phyloP scores from a whole-genome alignment of 352 stramenopile species.

The Phytophthora colocasiae region DNA sequence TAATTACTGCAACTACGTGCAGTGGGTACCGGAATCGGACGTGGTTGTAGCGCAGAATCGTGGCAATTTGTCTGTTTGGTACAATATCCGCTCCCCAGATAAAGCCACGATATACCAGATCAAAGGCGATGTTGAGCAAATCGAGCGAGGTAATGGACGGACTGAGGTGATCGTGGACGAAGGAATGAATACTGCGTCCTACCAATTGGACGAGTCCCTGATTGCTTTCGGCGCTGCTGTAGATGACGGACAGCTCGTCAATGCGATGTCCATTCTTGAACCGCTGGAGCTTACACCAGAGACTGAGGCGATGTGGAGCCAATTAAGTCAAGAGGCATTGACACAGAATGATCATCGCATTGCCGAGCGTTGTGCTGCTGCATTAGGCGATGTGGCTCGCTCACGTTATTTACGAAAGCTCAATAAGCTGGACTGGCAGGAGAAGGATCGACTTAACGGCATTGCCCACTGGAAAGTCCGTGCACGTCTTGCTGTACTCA shows the following conservation, averaged over 20 bases:
- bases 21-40: constrained; percentile 96
- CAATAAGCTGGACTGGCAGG: constrained; percentile 91
- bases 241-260: constrained; percentile 91
- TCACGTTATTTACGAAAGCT: constrained; percentile 91
- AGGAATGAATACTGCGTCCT: constrained; percentile 93
- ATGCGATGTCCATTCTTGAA: constrained; percentile 94
- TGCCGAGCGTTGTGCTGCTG: constrained; percentile 90
- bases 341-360: constrained; percentile 90
- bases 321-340: constrained; percentile 89
- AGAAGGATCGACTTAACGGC: constrained; percentile 78
- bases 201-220: constrained; percentile 94
- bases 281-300: constrained; percentile 91
- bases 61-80: constrained; percentile 94
- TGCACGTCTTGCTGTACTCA: constrained; percentile 81
- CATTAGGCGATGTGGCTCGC: constrained; percentile 90
- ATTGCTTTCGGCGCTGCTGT: constrained; percentile 95
- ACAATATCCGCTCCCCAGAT: constrained; percentile 94
- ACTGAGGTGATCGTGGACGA: constrained; percentile 97
- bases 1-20: constrained; percentile 96
- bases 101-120: constrained; percentile 96
- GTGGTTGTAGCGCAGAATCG: constrained; percentile 96
- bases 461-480: constrained; percentile 90
- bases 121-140: constrained; percentile 95
- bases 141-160: constrained; percentile 91
- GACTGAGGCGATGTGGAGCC: constrained; percentile 94